These are phyloP conservation scores for Lagerstroemia speciosa DNA, from an alignment of 345 rosid genomes.

Conservation along the genomic window DNA sequence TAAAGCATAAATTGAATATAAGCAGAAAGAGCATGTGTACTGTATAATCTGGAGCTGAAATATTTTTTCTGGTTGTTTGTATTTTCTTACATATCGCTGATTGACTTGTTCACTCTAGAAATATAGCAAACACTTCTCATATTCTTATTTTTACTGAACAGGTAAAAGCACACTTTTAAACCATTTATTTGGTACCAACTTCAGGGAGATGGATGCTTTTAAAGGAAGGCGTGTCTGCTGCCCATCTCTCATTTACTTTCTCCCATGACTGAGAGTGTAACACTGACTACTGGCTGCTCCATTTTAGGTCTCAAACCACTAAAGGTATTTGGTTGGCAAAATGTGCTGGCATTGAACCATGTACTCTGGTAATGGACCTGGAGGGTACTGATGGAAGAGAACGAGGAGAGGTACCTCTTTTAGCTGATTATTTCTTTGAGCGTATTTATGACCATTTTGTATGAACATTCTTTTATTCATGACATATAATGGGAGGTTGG, in stretches of 20 bases:
- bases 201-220: slow-evolving; percentile 96
- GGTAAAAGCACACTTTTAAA: slow-evolving; percentile 92
- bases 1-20: not conserved
- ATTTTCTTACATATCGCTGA: not conserved
- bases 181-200: slow-evolving; percentile 73
- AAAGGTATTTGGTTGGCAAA: slow-evolving; percentile 97
- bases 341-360: slow-evolving; percentile 86
- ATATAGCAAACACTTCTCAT: not conserved
- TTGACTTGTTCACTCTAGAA: not conserved
- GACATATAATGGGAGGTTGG: no score
- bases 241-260: slow-evolving; percentile 1
- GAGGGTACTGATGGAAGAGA: slow-evolving; percentile 99
- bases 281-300: not conserved
- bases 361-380: slow-evolving; percentile 92
- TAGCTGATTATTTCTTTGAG: not conserved
- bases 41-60: no score
- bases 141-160: slow-evolving; percentile 17
- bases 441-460: not conserved
- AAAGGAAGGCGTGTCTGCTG: slow-evolving; percentile 62
- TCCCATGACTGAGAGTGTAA: slow-evolving; percentile 10
- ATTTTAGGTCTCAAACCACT: slow-evolving; percentile 82
- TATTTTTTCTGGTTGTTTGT: not conserved
- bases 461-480: not conserved
- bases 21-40: no score
- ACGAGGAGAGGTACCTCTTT: slow-evolving; percentile 80